These are phyloP conservation scores for Suillus sp. DNA, from an alignment of 768 basidiomycete genomes.

Conservation along the genomic window DNA sequence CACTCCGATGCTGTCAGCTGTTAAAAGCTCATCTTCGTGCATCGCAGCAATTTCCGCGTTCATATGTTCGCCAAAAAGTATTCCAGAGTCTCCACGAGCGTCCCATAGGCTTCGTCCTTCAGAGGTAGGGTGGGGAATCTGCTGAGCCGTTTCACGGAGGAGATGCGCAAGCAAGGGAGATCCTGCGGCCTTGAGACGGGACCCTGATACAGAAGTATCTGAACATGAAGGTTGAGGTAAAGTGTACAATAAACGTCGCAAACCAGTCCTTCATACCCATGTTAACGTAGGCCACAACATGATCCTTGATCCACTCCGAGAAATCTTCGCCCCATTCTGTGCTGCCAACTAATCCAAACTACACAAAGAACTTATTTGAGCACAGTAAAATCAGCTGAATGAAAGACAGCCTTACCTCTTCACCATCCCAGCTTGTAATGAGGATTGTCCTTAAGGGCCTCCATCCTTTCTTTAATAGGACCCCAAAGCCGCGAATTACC, in stretches of 20 bases:
- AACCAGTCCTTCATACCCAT: slow-evolving; percentile 37
- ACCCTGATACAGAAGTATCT: slow-evolving; percentile 54
- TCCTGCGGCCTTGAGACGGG: slow-evolving; percentile 51
- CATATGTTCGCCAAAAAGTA: slow-evolving; percentile 39
- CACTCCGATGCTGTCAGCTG: slow-evolving; percentile 32
- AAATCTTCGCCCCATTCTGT: slow-evolving; percentile 77
- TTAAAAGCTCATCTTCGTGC: slow-evolving; percentile 24
- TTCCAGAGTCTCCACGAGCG: slow-evolving; percentile 56
- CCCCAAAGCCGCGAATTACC: slow-evolving; percentile 73
- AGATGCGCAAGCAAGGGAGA: slow-evolving; percentile 87
- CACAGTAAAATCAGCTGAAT: not conserved
- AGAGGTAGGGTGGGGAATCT: slow-evolving; percentile 73
- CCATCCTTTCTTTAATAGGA: slow-evolving; percentile 73
- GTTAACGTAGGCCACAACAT: slow-evolving; percentile 67
- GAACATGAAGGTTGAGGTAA: not conserved
- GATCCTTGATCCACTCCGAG: slow-evolving; percentile 49
- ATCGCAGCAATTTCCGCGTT: slow-evolving; percentile 31
- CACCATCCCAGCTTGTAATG: slow-evolving; percentile 76
- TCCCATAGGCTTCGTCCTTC: slow-evolving; percentile 76
- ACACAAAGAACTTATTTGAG: not conserved
- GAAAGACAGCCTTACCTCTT: slow-evolving; percentile 45
- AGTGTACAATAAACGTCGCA: slow-evolving; percentile 7
- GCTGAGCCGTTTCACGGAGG: slow-evolving; percentile 64
- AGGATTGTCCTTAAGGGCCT: slow-evolving; percentile 77
- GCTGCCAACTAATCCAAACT: slow-evolving; percentile 58